These are phyloP conservation scores for Pichia sp. DNA, from an alignment of 1,139 yeast species.

Conservation along the genomic window DNA sequence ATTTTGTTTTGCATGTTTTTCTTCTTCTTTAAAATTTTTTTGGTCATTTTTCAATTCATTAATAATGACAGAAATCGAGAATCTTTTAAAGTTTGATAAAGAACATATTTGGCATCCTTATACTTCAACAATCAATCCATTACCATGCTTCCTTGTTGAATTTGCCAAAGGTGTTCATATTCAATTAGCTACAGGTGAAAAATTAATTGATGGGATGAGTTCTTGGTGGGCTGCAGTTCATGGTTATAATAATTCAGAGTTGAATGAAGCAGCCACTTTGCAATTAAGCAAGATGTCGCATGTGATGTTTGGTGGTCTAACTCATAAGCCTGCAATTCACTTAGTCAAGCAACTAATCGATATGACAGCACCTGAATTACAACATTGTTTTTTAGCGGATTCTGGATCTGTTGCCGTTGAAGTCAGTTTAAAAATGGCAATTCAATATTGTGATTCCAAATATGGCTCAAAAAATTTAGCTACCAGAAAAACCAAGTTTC, in stretches of 20 bases:
- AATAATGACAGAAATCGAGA: slow-evolving; percentile 8
- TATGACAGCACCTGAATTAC: slow-evolving; percentile 25
- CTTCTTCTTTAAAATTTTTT: no score
- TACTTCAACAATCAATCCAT: slow-evolving; percentile 28
- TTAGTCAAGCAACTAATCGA: slow-evolving; percentile 23
- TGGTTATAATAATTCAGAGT: slow-evolving; percentile 30
- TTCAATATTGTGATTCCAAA: slow-evolving; percentile 48
- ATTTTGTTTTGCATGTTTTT: background rate
- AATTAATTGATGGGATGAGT: slow-evolving; percentile 32
- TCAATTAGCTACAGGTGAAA: slow-evolving; percentile 20
- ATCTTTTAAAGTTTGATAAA: slow-evolving; percentile 24
- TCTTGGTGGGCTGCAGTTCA: slow-evolving; percentile 35
- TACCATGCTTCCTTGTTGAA: slow-evolving; percentile 28
- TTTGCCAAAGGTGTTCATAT: slow-evolving; percentile 27
- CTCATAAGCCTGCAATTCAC: slow-evolving; percentile 30
- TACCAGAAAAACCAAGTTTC: slow-evolving; percentile 40
- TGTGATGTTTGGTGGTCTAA: slow-evolving; percentile 33
- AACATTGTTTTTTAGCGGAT: slow-evolving; percentile 31
- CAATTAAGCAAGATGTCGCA: slow-evolving; percentile 30
- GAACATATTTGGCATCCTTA: slow-evolving; percentile 34
- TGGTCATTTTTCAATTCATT: no score
- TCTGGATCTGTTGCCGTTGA: slow-evolving; percentile 52
- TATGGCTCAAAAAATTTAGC: slow-evolving; percentile 25
- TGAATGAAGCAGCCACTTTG: slow-evolving; percentile 27
- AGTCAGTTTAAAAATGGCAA: slow-evolving; percentile 44